Conservation (phyloP, 805 yeast genomes). For the Candida broadrunensis region DNA sequence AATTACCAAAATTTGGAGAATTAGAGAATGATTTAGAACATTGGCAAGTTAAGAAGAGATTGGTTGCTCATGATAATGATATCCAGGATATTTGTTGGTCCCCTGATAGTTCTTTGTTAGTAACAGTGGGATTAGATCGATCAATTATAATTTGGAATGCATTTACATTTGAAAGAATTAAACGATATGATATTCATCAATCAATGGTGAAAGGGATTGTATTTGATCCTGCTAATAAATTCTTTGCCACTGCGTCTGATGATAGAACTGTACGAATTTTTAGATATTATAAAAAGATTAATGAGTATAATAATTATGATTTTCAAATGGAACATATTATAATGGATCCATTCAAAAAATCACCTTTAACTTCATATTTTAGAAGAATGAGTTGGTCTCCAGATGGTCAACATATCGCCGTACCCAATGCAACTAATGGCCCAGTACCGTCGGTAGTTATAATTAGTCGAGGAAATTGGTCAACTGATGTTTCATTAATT, state of each 20-base stretch:
- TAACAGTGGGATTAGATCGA: slow-evolving; percentile 92
- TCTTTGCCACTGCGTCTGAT: slow-evolving; percentile 95
- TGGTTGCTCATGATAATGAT: slow-evolving; percentile 97
- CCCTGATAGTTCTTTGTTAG: slow-evolving; percentile 86
- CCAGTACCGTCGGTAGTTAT: slow-evolving; percentile 74
- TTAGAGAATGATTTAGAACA: slow-evolving; percentile 75
- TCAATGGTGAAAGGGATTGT: slow-evolving; percentile 95
- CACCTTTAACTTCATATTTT: slow-evolving; percentile 91
- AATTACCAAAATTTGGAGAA: slow-evolving; percentile 69
- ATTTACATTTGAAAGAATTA: slow-evolving; percentile 81
- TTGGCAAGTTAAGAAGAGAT: slow-evolving; percentile 89
- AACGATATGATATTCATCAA: slow-evolving; percentile 88
- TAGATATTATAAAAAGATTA: slow-evolving; percentile 66
- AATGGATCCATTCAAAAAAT: slow-evolving; percentile 77
- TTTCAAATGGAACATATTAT: slow-evolving; percentile 85
- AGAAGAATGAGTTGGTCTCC: slow-evolving; percentile 88
- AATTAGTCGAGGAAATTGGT: slow-evolving; percentile 79
- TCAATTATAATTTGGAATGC: slow-evolving; percentile 95
- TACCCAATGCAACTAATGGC: slow-evolving; percentile 82
- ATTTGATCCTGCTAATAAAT: slow-evolving; percentile 97
- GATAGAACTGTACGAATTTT: slow-evolving; percentile 89
- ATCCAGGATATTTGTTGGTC: slow-evolving; percentile 98
- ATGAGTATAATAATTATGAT: slow-evolving; percentile 61
- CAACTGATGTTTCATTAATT: slow-evolving; percentile 64
- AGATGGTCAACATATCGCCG: slow-evolving; percentile 83